Base-by-base conservation (phyloP, 768 basidiomycete species). In the Pleurotus salmoneostramineus region DNA sequence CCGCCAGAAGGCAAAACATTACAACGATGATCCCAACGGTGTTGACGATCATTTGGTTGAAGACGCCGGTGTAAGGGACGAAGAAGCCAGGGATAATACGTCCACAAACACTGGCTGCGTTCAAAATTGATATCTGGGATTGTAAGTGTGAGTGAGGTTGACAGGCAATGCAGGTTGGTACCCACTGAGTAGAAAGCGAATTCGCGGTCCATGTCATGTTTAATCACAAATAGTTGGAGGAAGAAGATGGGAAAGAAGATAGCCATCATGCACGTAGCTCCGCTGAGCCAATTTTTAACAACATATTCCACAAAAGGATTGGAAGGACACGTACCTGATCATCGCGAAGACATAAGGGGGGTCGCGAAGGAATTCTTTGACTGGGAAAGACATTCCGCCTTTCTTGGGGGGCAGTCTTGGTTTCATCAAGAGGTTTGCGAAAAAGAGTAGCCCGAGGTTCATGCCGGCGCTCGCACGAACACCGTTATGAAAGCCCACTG, bases 121-220 rank as follows among this genome's bases (percentile, higher is more conserved):
- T 87, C 10, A 85, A 62, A 34, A 87, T 75, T 0, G 83, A 72
- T 14, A 85, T 59, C 79, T 84, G 46, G 10, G 54, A 48, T 2
- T 40, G 12, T 34, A 34, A 4, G 44, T 14, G 32, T 14, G 14
- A 32, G 46, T 49, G 37, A 32, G 51, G 42, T 34, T 32, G 3
- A 32, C 31, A 15, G 49, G 21, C 35, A 15, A 50, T 44, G 37
- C 7, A 45, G 36, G 34, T 33, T 48, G 12, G 5, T 51, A 47
- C 73, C 35, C 50, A 82, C 81, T 6, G 74, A 71, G 59, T 84
- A 83, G 57, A 83, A 83, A 4, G 83, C 77, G 12, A 83, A 70
- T 3, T 64, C 66, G 4, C 62, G 50, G 36, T 74, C 64, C 5
- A 79, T 70, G 0, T 76, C 74, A 50, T 80, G 77, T n/a, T 65